These are phyloP conservation scores for Scedosporium boydii DNA, from an alignment of 2,329 filamentous ascomycete genomes.

Conservation along the genomic window DNA sequence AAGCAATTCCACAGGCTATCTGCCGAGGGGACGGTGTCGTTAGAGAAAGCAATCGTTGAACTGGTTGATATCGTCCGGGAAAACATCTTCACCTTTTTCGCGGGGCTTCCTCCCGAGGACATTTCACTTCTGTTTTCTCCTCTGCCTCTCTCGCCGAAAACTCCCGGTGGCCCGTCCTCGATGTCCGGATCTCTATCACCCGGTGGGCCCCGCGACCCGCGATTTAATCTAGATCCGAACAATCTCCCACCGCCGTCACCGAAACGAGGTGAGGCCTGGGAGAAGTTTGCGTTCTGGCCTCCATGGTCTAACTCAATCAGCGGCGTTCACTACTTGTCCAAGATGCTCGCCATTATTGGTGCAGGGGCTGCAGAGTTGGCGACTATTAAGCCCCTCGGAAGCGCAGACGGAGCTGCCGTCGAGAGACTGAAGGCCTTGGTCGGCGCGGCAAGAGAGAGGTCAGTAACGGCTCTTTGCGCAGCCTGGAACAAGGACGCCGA, in stretches of 20 bases:
- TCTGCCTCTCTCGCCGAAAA: slow-evolving; percentile 51
- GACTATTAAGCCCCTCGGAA: slow-evolving; percentile 56
- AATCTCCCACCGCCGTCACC: slow-evolving; percentile 71
- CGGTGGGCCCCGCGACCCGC: slow-evolving; percentile 54
- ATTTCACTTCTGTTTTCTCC: slow-evolving; percentile 82
- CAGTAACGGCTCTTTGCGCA: slow-evolving; percentile 73
- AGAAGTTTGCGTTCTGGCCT: slow-evolving; percentile 93
- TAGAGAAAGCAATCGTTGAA: slow-evolving; percentile 71
- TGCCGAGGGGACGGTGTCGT: slow-evolving; percentile 55
- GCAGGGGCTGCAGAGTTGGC: slow-evolving; percentile 81
- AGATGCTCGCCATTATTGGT: slow-evolving; percentile 74
- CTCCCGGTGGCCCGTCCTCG: slow-evolving; percentile 42
- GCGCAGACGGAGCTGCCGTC: slow-evolving; percentile 43
- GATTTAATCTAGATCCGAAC: slow-evolving; percentile 71
- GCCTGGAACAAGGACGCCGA: slow-evolving; percentile 93
- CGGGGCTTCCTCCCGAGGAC: slow-evolving; percentile 81
- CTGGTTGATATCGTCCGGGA: slow-evolving; percentile 78
- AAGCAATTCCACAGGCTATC: slow-evolving; percentile 73
- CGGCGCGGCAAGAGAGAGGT: slow-evolving; percentile 70
- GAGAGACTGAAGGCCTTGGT: slow-evolving; percentile 72
- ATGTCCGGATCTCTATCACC: slow-evolving; percentile 34
- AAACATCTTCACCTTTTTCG: slow-evolving; percentile 72
- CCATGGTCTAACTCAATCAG: slow-evolving; percentile 86
- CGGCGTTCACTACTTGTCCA: slow-evolving; percentile 81
- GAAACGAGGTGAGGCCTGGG: slow-evolving; percentile 75